phyloP scores from a whole-genome alignment of 768 basidiomycete species.

The Amanita muscaria region DNA sequence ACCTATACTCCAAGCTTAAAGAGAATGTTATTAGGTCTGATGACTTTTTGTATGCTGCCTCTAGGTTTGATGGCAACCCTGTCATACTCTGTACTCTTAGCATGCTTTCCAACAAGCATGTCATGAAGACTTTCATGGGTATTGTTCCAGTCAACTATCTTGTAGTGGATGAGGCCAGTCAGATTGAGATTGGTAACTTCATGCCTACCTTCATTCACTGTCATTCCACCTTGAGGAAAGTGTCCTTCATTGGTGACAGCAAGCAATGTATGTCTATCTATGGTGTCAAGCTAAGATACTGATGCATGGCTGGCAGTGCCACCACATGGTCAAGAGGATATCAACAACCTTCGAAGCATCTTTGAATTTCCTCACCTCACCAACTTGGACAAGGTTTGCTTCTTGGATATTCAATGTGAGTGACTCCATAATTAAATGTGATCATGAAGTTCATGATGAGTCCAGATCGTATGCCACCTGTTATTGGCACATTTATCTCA shows the following conservation, averaged over 20 bases:
- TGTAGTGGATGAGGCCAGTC: constrained; percentile 59
- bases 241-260: constrained; percentile 57
- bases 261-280: constrained; percentile 42
- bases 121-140: constrained; percentile 24
- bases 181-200: constrained; percentile 53
- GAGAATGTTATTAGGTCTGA: constrained; percentile 45
- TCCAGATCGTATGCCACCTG: constrained; percentile 76
- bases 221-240: constrained; percentile 35
- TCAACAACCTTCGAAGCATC: constrained; percentile 57
- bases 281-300: too few relatives aligned
- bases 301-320: constrained; percentile 44
- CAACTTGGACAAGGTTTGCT: constrained; percentile 26
- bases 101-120: constrained; percentile 50
- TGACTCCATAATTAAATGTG: constrained; percentile 2
- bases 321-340: constrained; percentile 68
- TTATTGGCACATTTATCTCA: constrained; percentile 73
- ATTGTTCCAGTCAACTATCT: constrained; percentile 39
- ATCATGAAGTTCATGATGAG: background rate
- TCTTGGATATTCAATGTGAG: constrained; percentile 73
- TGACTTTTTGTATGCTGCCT: constrained; percentile 19
- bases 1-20: constrained; percentile 50
- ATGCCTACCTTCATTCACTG: constrained; percentile 31
- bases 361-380: constrained; percentile 67
- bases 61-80: constrained; percentile 29
- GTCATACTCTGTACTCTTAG: constrained; percentile 73